A percentile compares a stretch with the other conserved stretches of the same genome.
Evolutionary conservation across 768 basidiomycete genomes (phyloP).

Genomic region (Crepidotus variabilis): DNA sequence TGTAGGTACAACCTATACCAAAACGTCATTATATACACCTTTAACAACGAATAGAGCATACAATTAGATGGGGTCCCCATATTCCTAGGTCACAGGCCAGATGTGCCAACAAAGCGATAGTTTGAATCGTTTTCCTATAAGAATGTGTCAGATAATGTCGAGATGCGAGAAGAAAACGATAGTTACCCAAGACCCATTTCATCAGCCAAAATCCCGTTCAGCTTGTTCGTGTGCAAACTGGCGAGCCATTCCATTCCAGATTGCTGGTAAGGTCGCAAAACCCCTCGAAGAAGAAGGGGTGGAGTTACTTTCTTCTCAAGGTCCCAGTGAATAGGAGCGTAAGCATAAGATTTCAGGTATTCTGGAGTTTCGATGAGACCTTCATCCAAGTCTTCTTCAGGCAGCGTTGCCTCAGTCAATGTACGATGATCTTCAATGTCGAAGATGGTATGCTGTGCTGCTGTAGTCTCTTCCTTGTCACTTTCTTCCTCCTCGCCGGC

Average conservation of each 20-base stretch:
- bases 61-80: conserved; percentile 90
- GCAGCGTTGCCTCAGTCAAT: conserved; percentile 2
- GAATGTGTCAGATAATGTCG: conserved; percentile 1
- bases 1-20: conserved; percentile 75
- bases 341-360: conserved; percentile 67
- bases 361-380: conserved; percentile 37
- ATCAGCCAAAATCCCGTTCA: conserved; percentile 86
- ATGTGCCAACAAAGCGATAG: conserved; percentile 90
- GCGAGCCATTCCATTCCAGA: conserved; percentile 94
- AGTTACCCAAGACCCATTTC: conserved; percentile 90
- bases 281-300: conserved; percentile 78
- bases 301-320: conserved; percentile 53
- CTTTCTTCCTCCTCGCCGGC: background rate
- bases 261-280: conserved; percentile 89
- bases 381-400: conserved; percentile 25
- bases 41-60: conserved; percentile 25
- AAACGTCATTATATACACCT: conserved; percentile 15
- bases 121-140: conserved; percentile 90
- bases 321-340: conserved; percentile 69
- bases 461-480: background rate
- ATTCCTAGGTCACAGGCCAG: conserved; percentile 88
- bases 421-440: conserved; percentile 3
- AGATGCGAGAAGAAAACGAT: background rate
- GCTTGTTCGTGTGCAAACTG: conserved; percentile 73
- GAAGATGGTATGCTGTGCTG: background rate